Percentiles rank a stretch among this genome's conserved stretches.
These are phyloP conservation scores for Coemansia sp. DNA, from an alignment of 192 early-diverging fungal species.

Conservation along the genomic window DNA sequence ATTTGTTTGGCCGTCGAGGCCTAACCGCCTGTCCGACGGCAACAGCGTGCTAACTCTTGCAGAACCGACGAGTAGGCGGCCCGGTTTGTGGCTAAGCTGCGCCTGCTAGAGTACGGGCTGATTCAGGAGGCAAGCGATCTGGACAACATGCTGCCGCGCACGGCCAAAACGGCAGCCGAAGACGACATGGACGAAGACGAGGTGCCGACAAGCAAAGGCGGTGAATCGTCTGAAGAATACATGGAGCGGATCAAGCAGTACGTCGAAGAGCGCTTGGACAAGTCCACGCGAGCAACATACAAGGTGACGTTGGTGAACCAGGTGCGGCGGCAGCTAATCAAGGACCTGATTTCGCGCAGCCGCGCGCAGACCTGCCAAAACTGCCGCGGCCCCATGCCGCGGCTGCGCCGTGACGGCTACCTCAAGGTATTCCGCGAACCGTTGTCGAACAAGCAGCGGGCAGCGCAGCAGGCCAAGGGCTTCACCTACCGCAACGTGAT, in stretches of 20 bases:
- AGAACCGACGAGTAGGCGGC: too few relatives aligned
- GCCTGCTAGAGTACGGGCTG: constrained; percentile 81
- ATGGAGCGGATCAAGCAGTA: constrained; percentile 61
- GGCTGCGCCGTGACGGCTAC: constrained; percentile 75
- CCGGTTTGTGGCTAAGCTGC: constrained; percentile 71
- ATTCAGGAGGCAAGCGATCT: constrained; percentile 79
- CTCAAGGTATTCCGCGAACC: constrained; percentile 81
- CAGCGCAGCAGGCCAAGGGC: constrained; percentile 57
- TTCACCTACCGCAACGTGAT: constrained; percentile 47
- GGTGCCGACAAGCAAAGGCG: constrained; percentile 2
- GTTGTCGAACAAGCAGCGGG: constrained; percentile 62
- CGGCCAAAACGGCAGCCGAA: constrained; percentile 48
- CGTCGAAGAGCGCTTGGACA: constrained; percentile 46
- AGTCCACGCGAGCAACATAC: constrained; percentile 21
- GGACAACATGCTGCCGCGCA: constrained; percentile 58
- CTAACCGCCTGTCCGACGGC: too few relatives aligned
- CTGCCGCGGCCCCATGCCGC: constrained; percentile 61
- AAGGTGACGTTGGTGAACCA: constrained; percentile 50
- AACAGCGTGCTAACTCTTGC: too few relatives aligned
- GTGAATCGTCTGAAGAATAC: constrained; percentile 53
- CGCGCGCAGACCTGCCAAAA: constrained; percentile 57
- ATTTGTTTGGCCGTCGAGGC: too few relatives aligned
- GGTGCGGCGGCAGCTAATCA: constrained; percentile 38
- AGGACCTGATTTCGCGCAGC: constrained; percentile 35
- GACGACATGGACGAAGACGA: constrained; percentile 24